Evolutionary conservation across 768 basidiomycete genomes (phyloP), one percentile per base, ranked within the genome.

Genomic region (Solioccasus polychromus): DNA sequence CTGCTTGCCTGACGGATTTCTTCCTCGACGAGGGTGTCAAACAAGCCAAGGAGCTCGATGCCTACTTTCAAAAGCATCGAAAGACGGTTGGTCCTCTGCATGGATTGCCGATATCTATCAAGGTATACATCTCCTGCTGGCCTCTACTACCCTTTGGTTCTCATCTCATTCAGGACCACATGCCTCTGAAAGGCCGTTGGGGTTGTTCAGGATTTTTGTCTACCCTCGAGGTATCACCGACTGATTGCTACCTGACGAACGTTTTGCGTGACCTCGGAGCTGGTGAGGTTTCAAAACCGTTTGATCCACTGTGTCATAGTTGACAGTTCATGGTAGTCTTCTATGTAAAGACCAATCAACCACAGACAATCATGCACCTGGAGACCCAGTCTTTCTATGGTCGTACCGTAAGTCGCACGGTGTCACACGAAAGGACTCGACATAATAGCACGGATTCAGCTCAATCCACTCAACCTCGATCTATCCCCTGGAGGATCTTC

Each of bases 401-500:
- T n/a, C 62, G 63, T 37, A 62, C 59, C 2, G 61, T 62, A 19
- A 7, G 57, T 42, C 19, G 15, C 12, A 11, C 6, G 14, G 18
- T 38, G 12, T n/a, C 0, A 1, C 3, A 1, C 8, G 3, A 15
- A 7, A 15, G 8, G 18, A n/a, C 29, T 17, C 7, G 0, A 2
- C 14, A 23, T 15, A 10, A 12, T 51, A 7, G 47, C 35, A 17
- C 25, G n/a, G 19, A 37, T 38, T 32, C 62, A 76, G 35, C 54
- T 66, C 24, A 77, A 79, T 45, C 78, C 78, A 1, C 57, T 63
- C 59, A 77, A 78, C 49, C 60, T 68, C 2, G 38, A 60, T 10
- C 57, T 90, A 34, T 88, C 85, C 4, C 66, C 75, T 5, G 92
- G 92, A 12, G 92, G 92, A 0, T 92, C 89, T 1, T 87, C 85